These are phyloP conservation scores for Tagetes erecta DNA, from an alignment of 129 eudicot genomes.

Conservation along the genomic window DNA sequence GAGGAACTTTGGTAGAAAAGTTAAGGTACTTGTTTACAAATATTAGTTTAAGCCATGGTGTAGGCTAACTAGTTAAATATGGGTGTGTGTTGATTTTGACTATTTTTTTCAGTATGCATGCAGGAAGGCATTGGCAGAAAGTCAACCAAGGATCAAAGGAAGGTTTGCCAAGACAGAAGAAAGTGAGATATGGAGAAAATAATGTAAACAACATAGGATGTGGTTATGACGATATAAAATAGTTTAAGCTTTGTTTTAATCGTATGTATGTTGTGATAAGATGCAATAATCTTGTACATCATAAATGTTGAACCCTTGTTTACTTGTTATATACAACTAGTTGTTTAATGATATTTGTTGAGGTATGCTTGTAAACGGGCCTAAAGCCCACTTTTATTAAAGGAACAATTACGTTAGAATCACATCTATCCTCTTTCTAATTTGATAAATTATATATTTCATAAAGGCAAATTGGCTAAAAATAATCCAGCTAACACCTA, in stretches of 20 bases:
- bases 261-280: too few relatives aligned
- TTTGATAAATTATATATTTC: too few relatives aligned
- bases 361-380: too few relatives aligned
- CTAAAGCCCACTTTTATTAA: too few relatives aligned
- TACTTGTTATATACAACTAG: too few relatives aligned
- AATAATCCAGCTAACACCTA: too few relatives aligned
- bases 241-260: not conserved
- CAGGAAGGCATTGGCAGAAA: conserved; percentile 47
- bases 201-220: conserved; percentile 24
- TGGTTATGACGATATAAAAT: conserved; percentile 12
- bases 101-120: conserved; percentile 42
- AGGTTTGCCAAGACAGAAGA: conserved; percentile 46
- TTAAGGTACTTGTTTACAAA: conserved; percentile 54
- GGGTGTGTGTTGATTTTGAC: conserved; percentile 9
- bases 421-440: too few relatives aligned
- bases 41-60: not conserved
- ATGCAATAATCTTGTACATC: too few relatives aligned
- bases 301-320: too few relatives aligned
- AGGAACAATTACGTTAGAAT: too few relatives aligned
- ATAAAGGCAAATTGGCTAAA: too few relatives aligned
- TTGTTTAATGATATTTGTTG: too few relatives aligned
- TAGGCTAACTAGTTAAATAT: not conserved
- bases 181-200: conserved; percentile 25
- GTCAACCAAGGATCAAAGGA: conserved; percentile 46
- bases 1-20: conserved; percentile 90